Base-by-base conservation (phyloP, 495 filamentous ascomycete genomes). In the Gamarada debralockiae region DNA sequence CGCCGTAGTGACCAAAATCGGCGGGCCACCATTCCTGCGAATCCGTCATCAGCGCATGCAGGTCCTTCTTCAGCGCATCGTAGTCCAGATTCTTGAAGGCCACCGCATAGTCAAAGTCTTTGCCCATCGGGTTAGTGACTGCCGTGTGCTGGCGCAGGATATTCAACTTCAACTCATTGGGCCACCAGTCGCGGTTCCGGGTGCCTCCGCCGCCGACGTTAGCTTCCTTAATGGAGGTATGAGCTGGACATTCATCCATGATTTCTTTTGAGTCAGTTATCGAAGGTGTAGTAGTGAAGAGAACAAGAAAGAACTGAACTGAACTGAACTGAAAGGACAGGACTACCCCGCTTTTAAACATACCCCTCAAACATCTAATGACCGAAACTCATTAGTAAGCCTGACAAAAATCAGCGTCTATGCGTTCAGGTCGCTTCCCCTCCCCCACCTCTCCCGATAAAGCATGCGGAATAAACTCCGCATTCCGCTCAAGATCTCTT, bases 11-110 rank as follows among this genome's bases (percentile, higher is more conserved):
- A 34, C 84, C 84, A 63, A 86, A 86, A 66, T 89, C 85, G 17
- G 85, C 85, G 9, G 85, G 85, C 85, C 85, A 89, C 76, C 76
- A 87, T 23, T 85, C 80, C 70, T 89, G 79, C 22, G 85, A 89
- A 65, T 86, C 81, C 40, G 84, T 89, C 83, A 87, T 86, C 59
- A 89, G 60, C 29, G 69, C 70, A 21, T 68, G 51, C 2, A 89
- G 66, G 59, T 89, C 85, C 62, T 85, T 79, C 83, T 89, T 87
- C 59, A 89, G 70, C 25, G 66, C 84, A 51, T 76, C 71, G 64
- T 87, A 87, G 71, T 89, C 85, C 21, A 89, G 71, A 57, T 64
- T 77, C 70, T 85, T 82, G 75, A 87, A 87, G 45, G 83, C 83
- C 1, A 73, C 70, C 15, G 75, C 76, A 71, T 89, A 89, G 68